A percentile compares a stretch with the other conserved stretches of the same genome.
Evolutionary conservation across 305 asterid genomes (phyloP).

Genomic region (Rubia balearica): DNA sequence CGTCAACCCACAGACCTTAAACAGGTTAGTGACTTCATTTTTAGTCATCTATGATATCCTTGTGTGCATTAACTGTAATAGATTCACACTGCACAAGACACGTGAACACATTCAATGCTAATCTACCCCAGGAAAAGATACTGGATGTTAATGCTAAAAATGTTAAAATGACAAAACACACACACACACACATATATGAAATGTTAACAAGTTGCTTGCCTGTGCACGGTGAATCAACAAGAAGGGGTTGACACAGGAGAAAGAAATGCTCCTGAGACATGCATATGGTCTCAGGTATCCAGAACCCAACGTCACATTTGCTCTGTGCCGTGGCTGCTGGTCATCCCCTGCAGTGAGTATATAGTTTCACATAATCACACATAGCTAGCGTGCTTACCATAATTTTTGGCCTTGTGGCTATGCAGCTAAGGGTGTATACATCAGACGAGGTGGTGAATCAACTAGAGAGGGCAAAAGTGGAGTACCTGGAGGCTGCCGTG

Average conservation of each 20-base stretch:
- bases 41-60: background rate
- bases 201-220: background rate
- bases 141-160: background rate
- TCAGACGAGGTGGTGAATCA: slow-evolving; percentile 68
- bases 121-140: background rate
- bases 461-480: slow-evolving; percentile 77
- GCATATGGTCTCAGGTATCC: slow-evolving; percentile 82
- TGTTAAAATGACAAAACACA: background rate
- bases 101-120: background rate
- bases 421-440: slow-evolving; percentile 62
- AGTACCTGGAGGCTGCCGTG: slow-evolving; percentile 79
- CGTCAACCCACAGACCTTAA: slow-evolving; percentile 63
- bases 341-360: slow-evolving; percentile 89
- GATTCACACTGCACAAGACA: background rate
- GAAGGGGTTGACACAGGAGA: slow-evolving; percentile 55
- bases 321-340: slow-evolving; percentile 91
- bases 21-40: slow-evolving; percentile 34
- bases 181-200: background rate
- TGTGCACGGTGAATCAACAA: background rate
- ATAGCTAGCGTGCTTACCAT: background rate
- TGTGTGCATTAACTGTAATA: background rate
- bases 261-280: slow-evolving; percentile 61
- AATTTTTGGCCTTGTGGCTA: background rate
- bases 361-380: background rate
- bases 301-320: slow-evolving; percentile 80